These are phyloP conservation scores for Plasmopara muralis DNA, from an alignment of 352 stramenopile genomes.

Conservation along the genomic window DNA sequence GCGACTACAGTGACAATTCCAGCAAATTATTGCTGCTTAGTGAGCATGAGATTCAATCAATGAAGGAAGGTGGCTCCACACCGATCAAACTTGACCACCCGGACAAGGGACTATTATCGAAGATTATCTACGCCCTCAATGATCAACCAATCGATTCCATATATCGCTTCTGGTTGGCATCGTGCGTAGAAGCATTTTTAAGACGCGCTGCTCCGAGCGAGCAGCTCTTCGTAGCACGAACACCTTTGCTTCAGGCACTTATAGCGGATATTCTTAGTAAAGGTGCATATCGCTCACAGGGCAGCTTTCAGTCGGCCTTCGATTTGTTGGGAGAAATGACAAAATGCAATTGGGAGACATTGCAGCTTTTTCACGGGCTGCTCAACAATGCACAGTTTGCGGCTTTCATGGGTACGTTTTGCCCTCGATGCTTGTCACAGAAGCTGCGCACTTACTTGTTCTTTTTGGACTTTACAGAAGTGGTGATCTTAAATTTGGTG, in stretches of 20 bases:
- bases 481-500: slow-evolving; percentile 91
- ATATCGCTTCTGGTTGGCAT: slow-evolving; percentile 95
- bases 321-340: slow-evolving; percentile 94
- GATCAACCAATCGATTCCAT: slow-evolving; percentile 89
- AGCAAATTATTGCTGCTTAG: slow-evolving; percentile 82
- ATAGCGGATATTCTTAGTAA: slow-evolving; percentile 84
- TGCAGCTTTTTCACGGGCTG: slow-evolving; percentile 85
- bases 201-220: slow-evolving; percentile 76
- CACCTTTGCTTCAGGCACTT: slow-evolving; percentile 82
- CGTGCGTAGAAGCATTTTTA: slow-evolving; percentile 94
- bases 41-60: slow-evolving; percentile 47
- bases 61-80: slow-evolving; percentile 36
- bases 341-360: slow-evolving; percentile 89
- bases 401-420: slow-evolving; percentile 79
- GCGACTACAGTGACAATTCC: slow-evolving; percentile 82
- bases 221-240: slow-evolving; percentile 88
- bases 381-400: slow-evolving; percentile 87
- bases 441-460: slow-evolving; percentile 2
- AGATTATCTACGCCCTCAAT: slow-evolving; percentile 87
- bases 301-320: slow-evolving; percentile 93
- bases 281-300: slow-evolving; percentile 76
- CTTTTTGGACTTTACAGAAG: slow-evolving; percentile 38
- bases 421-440: slow-evolving; percentile 3
- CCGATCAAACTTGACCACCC: slow-evolving; percentile 60
- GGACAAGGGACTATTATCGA: slow-evolving; percentile 85